Base-by-base conservation (phyloP, 352 stramenopile species). In the Globisporangium paroecandrum region DNA sequence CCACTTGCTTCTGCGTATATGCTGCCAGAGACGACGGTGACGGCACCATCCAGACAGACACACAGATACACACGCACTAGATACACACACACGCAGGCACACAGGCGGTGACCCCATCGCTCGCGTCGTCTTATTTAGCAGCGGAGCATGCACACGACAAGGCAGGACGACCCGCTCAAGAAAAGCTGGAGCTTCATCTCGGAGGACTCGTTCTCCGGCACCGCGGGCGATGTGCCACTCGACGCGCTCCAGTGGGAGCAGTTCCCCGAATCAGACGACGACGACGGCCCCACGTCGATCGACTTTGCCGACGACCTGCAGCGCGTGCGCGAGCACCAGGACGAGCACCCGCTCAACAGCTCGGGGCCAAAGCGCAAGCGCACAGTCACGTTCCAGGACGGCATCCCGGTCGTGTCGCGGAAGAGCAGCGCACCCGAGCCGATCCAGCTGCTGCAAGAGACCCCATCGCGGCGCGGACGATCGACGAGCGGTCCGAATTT, bases 101-200 rank as follows among this genome's bases (percentile, higher is more conserved):
- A 22, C 24, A 58, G 12, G 43, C 43, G 20, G 4, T 10, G 24
- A 5, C 18, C 36, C 15, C 6, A 2, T 7, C 43, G 4, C 8
- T 12, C 22, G 46, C 54, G 8, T n/a, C 13, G 22, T 22, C 8
- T 41, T 61, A 29, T 46, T 47, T 61, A 46, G 29, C 55, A 25
- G 18, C 55, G n/a, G 32, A 61, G 34, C 62, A 71, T 66, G 59
- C 59, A 71, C 32, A 57, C 58, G 27, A 60, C 12, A n/a, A 61
- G 43, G 25, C 59, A 49, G 20, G 66, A 71, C 55, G 61, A 67
- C 38, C 29, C 66, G 38, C 55, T 54, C 54, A 71, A 71, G 66
- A 86, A 88, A 70, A 89, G 81, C 78, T 92, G 83, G 76, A 89
- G 81, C 71, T 92, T 92, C 70, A 92, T 92, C 73, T 92, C 84